A percentile compares a stretch with the other conserved stretches of the same genome.
phyloP scores from a whole-genome alignment of 306 rosid genomes.

The Canavalia gladiata region DNA sequence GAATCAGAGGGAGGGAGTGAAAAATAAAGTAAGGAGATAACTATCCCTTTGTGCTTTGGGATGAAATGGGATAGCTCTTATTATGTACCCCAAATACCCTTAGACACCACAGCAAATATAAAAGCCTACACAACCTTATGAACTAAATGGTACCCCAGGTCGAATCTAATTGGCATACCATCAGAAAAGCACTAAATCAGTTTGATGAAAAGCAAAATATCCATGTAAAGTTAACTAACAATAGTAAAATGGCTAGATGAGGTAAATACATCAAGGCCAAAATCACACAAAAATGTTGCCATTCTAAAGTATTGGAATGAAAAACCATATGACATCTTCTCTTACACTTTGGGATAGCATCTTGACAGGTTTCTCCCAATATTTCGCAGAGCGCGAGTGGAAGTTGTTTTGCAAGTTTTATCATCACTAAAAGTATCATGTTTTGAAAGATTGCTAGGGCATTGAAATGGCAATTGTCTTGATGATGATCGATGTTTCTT shows the following conservation, averaged over 20 bases:
- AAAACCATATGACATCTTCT: constrained; percentile 36
- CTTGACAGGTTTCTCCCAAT: constrained; percentile 47
- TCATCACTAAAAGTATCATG: constrained; percentile 46
- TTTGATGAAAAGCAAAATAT: constrained; percentile 7
- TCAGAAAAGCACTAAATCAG: constrained; percentile 8
- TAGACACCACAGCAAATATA: constrained; percentile 3
- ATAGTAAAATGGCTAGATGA: constrained; percentile 16
- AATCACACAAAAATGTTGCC: constrained; percentile 28
- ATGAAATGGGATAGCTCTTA: constrained; percentile 13
- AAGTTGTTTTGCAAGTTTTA: constrained; percentile 51
- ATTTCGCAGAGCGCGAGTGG: constrained; percentile 40
- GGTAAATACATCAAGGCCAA: constrained; percentile 10
- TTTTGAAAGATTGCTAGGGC: constrained; percentile 50
- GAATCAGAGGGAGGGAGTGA: constrained; percentile 14
- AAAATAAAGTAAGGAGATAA: constrained; percentile 29
- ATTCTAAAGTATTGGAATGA: constrained; percentile 12
- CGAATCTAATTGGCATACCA: constrained; percentile 30
- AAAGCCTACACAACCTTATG: constrained; percentile 29
- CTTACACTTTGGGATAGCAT: constrained; percentile 55
- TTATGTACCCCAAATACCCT: constrained; percentile 14
- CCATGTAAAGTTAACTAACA: constrained; percentile 27
- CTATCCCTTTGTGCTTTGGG: not conserved
- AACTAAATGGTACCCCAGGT: constrained; percentile 16
- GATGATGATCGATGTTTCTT: constrained; percentile 56
- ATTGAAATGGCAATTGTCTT: constrained; percentile 49